A percentile compares a stretch with the other conserved stretches of the same genome.
Evolutionary conservation across 176 grass and related monocot genomes (phyloP).

Genomic region (Eragrostis curvula): DNA sequence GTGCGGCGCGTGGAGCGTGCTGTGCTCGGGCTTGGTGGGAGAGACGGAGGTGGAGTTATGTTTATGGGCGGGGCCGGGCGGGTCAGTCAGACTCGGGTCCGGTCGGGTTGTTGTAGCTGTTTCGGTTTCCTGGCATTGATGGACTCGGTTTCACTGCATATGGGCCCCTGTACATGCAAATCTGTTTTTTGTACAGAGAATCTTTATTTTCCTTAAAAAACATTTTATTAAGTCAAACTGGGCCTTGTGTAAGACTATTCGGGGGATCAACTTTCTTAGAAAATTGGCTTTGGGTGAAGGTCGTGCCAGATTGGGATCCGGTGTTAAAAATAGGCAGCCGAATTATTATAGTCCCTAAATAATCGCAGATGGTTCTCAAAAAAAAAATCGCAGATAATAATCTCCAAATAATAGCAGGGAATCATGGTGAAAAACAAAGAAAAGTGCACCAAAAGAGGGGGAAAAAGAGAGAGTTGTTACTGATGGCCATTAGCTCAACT

Average conservation of each 20-base stretch:
- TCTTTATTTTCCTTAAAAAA: not conserved
- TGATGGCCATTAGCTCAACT: not conserved
- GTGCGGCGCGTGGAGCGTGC: not conserved
- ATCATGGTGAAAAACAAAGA: not conserved
- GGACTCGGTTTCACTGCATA: not conserved
- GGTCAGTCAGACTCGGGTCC: not conserved
- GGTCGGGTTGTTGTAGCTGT: constrained; percentile 41
- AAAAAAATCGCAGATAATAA: not conserved
- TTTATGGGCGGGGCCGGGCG: not conserved
- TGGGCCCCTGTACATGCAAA: not conserved
- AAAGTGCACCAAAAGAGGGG: too few species aligned
- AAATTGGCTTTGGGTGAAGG: not conserved
- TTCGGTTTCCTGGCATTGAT: constrained; percentile 21
- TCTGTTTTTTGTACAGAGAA: not conserved
- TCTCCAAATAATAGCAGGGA: not conserved
- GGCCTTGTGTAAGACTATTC: not conserved
- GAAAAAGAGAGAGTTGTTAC: not conserved
- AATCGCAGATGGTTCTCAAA: not conserved
- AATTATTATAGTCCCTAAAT: not conserved
- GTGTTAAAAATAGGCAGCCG: not conserved
- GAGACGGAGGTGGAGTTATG: not conserved
- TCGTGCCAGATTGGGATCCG: not conserved
- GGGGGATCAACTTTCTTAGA: not conserved
- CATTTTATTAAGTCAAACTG: not conserved
- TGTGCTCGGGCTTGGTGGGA: not conserved